phyloP scores from a whole-genome alignment of 306 rosid species.

The Trifolium dubium region DNA sequence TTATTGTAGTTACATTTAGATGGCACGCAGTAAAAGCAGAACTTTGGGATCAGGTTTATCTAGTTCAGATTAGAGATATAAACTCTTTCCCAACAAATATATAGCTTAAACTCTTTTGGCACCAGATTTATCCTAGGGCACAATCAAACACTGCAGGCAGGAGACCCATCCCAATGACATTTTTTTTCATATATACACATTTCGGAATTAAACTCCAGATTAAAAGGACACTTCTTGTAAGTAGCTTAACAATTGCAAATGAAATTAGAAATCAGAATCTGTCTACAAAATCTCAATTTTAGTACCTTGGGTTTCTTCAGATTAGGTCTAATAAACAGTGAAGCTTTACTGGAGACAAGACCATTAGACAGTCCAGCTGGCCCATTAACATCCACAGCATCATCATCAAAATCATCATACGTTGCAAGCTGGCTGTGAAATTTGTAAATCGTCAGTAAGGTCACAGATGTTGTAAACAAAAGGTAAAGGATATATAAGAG shows the following conservation, averaged over 20 bases:
- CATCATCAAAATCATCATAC: slow-evolving; percentile 81
- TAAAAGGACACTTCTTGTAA: background rate
- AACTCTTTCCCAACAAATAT: too few species aligned
- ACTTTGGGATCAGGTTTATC: slow-evolving; percentile 11
- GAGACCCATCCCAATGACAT: slow-evolving; percentile 5
- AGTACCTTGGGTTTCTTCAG: slow-evolving; percentile 69
- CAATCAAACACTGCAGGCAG: background rate
- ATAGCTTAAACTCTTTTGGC: too few species aligned
- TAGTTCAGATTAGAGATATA: slow-evolving; percentile 8
- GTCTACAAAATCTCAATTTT: slow-evolving; percentile 21
- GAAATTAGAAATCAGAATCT: slow-evolving; percentile 9
- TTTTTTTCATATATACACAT: background rate
- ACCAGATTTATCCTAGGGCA: background rate
- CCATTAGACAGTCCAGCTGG: slow-evolving; percentile 41
- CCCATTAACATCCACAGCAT: slow-evolving; percentile 50
- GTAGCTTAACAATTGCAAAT: slow-evolving; percentile 17
- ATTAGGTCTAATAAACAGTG: slow-evolving; percentile 46
- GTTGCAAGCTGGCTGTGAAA: slow-evolving; percentile 72
- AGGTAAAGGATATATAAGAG: background rate
- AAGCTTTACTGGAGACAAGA: slow-evolving; percentile 53
- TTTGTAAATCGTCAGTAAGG: slow-evolving; percentile 43
- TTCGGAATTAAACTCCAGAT: background rate
- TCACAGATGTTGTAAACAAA: slow-evolving; percentile 36
- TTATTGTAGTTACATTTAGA: background rate
- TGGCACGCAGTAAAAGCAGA: background rate